Evolutionary conservation across 306 rosid species (phyloP).

Genomic region (Erythrophleum fordii): DNA sequence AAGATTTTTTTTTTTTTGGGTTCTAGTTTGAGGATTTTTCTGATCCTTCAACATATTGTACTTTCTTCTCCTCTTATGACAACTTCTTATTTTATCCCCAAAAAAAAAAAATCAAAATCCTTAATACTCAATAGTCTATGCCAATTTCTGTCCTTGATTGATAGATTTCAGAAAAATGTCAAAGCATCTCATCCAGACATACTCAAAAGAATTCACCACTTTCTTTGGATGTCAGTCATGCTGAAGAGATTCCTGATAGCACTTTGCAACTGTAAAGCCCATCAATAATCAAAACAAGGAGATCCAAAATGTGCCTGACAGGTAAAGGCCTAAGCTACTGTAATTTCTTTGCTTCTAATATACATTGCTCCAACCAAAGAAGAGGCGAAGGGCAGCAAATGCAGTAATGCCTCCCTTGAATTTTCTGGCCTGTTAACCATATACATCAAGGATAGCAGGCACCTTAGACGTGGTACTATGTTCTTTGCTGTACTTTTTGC

Average conservation of each 20-base stretch:
- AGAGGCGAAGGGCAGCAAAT: not conserved
- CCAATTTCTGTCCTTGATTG: not conserved
- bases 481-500: not conserved
- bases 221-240: not conserved
- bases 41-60: not conserved
- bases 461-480: not conserved
- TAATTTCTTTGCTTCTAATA: not conserved
- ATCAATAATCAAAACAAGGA: not conserved
- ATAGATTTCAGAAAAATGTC: not conserved
- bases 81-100: not conserved
- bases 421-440: not conserved
- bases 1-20: too few species aligned
- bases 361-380: not conserved
- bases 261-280: not conserved
- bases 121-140: not conserved
- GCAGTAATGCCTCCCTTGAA: not conserved
- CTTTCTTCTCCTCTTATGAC: not conserved
- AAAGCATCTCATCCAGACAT: not conserved
- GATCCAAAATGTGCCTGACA: not conserved
- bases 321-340: not conserved
- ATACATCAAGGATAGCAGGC: not conserved
- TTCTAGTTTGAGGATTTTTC: too few species aligned
- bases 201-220: not conserved
- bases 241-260: too few species aligned
- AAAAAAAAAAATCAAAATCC: not conserved